These are phyloP conservation scores for Coniophora puteana DNA, from an alignment of 1,284 basidiomycete species.

Conservation along the genomic window DNA sequence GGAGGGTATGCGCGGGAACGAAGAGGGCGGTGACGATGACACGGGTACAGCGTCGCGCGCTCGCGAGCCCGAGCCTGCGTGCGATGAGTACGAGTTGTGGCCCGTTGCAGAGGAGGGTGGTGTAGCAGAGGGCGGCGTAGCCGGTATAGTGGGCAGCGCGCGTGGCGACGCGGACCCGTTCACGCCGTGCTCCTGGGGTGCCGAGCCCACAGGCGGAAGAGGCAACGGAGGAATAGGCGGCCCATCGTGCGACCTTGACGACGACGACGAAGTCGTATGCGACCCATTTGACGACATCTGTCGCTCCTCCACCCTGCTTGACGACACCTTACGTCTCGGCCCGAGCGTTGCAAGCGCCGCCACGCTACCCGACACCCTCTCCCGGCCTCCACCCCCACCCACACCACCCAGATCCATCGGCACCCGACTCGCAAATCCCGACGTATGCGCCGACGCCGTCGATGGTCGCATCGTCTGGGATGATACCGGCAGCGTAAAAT, in stretches of 20 bases:
- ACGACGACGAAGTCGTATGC: slow-evolving; percentile 2
- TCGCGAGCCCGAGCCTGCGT: too few species aligned
- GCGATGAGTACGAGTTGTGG: too few species aligned
- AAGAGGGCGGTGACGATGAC: slow-evolving; percentile 8
- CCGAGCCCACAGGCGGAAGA: slow-evolving; percentile 25
- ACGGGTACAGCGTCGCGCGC: too few species aligned
- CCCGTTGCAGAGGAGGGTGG: too few species aligned
- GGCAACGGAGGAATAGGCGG: slow-evolving; percentile 28
- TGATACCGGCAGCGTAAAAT: too few species aligned
- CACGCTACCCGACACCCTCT: too few species aligned
- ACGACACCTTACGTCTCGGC: slow-evolving; percentile 5
- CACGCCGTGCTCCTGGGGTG: slow-evolving; percentile 14
- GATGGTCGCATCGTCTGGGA: too few species aligned
- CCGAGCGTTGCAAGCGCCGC: too few species aligned
- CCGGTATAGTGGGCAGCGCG: slow-evolving; percentile 24
- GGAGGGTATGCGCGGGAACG: slow-evolving; percentile 10
- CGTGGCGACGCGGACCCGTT: slow-evolving; percentile 11
- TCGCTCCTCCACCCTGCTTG: slow-evolving; percentile 12
- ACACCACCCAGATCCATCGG: too few species aligned
- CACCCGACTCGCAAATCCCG: too few species aligned
- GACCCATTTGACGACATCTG: slow-evolving; percentile 13
- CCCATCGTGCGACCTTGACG: slow-evolving; percentile 23
- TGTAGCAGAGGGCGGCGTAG: slow-evolving; percentile 21
- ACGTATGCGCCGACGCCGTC: too few species aligned
- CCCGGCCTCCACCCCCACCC: too few species aligned